A percentile compares a stretch with the other conserved stretches of the same genome.
Conservation (phyloP, 2,329 filamentous ascomycete genomes). For the Cladosporium cucumerinum region DNA sequence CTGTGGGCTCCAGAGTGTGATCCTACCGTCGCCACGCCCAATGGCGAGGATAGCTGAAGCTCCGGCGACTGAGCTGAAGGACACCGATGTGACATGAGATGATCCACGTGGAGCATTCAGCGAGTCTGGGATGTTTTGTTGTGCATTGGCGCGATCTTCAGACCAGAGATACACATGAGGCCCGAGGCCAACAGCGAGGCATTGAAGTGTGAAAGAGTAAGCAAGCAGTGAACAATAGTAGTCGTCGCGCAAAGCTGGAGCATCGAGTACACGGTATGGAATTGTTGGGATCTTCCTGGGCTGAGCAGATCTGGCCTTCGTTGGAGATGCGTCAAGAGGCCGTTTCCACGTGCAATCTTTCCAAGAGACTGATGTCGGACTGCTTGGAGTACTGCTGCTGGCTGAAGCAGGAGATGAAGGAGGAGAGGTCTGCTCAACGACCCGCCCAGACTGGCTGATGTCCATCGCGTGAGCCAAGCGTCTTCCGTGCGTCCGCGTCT, state of each 20-base stretch:
- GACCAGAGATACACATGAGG: conserved; percentile 86
- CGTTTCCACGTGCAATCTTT: background rate
- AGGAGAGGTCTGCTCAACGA: conserved; percentile 53
- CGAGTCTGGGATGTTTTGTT: conserved; percentile 44
- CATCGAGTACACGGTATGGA: conserved; percentile 66
- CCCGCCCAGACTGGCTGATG: conserved; percentile 65
- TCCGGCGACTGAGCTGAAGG: conserved; percentile 79
- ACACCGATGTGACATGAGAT: conserved; percentile 72
- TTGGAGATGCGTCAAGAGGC: background rate
- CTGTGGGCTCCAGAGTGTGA: conserved; percentile 74
- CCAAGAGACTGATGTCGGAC: background rate
- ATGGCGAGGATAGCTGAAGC: conserved; percentile 78
- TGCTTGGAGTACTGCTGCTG: background rate
- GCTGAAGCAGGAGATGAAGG: conserved; percentile 18
- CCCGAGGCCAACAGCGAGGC: conserved; percentile 78
- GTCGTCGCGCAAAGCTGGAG: conserved; percentile 84
- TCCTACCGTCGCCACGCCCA: conserved; percentile 71
- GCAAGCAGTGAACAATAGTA: conserved; percentile 92
- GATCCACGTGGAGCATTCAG: conserved; percentile 49
- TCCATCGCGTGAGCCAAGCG: conserved; percentile 76
- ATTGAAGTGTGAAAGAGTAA: conserved; percentile 71
- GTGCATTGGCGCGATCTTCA: conserved; percentile 56
- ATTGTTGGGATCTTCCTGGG: conserved; percentile 31
- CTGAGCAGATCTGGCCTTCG: conserved; percentile 8
- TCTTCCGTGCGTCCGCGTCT: conserved; percentile 58